phyloP scores from a whole-genome alignment of 192 early-diverging fungal genomes.

The Pilobolus umbonatus region DNA sequence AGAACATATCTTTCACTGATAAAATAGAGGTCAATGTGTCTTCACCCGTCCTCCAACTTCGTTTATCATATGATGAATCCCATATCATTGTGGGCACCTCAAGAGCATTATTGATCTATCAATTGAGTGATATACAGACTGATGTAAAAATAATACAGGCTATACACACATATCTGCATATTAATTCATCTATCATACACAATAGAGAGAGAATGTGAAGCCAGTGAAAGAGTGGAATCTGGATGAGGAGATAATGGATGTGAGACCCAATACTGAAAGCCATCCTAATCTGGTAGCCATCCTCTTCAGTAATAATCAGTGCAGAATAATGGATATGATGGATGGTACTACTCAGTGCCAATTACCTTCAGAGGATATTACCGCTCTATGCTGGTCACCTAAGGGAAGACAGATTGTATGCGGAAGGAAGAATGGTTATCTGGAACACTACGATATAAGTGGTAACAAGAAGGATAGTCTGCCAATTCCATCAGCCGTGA shows the following conservation, averaged over 20 bases:
- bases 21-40: conserved; percentile 27
- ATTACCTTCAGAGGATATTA: conserved; percentile 36
- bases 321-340: conserved; percentile 37
- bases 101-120: conserved; percentile 34
- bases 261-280: conserved; percentile 58
- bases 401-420: conserved; percentile 89
- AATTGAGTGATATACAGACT: conserved; percentile 26
- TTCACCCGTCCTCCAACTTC: conserved; percentile 34
- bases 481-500: conserved; percentile 36
- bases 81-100: conserved; percentile 35
- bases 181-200: conserved; percentile 22
- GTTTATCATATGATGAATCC: conserved; percentile 41
- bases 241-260: conserved; percentile 49
- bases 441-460: conserved; percentile 59
- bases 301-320: conserved; percentile 32
- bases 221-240: conserved; percentile 39
- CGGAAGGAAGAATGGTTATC: conserved; percentile 52
- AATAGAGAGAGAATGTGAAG: conserved; percentile 22
- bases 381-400: conserved; percentile 75
- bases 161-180: conserved; percentile 15
- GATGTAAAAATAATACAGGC: conserved; percentile 38
- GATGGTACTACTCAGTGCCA: conserved; percentile 19
- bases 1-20: conserved; percentile 13
- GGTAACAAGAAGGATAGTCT: conserved; percentile 58
- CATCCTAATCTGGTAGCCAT: conserved; percentile 47